Base-by-base conservation (phyloP, 2,329 filamentous ascomycete species). In the Dendrostoma leiphaemia region DNA sequence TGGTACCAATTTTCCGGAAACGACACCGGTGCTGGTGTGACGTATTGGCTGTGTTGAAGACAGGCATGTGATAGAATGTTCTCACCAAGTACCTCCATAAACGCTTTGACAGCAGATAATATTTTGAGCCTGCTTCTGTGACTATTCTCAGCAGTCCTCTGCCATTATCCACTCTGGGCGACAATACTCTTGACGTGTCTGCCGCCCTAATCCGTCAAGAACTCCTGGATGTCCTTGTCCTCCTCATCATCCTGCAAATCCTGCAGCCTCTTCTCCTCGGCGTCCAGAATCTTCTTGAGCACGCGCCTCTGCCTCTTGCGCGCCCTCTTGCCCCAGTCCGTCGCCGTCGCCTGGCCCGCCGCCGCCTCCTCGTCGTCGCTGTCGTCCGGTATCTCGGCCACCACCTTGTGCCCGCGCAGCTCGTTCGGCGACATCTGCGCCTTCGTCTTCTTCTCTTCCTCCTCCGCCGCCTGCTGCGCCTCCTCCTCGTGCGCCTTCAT, bases 181-280 rank as follows among this genome's bases (percentile, higher is more conserved):
- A 32, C 29, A 32, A 3, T 32, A 32, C 29, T 13, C 29, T 13
- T 32, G 29, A 32, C 8, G 8, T 32, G 8, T 32, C 35, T 38
- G 28, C 23, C 28, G n/a, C 34, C 17, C 43, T 71, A 79, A 65
- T 84, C 78, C 62, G 82, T 77, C 67, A 91, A 69, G 63, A 87
- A 83, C 70, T 91, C 85, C 66, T 84, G 81, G 62, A 92, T 87
- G 67, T 91, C 87, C 71, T 88, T 87, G 68, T 90, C 86, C 57
- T 87, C 83, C 60, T 89, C 79, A 55, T 86, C 82, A 62, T 86
- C 84, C 56, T 74, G 69, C 47, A 73, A 67, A 63, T 83, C 78
- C 60, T 79, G 74, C 62, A 82, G 70, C 64, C 72, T 69, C 71
- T 82, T 75, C 71, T 89, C 86, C 61, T 84, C 77, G 45, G 77